Evolutionary conservation across 2,329 filamentous ascomycete genomes (phyloP).

Genomic region (Phyllosticta citriasiana): DNA sequence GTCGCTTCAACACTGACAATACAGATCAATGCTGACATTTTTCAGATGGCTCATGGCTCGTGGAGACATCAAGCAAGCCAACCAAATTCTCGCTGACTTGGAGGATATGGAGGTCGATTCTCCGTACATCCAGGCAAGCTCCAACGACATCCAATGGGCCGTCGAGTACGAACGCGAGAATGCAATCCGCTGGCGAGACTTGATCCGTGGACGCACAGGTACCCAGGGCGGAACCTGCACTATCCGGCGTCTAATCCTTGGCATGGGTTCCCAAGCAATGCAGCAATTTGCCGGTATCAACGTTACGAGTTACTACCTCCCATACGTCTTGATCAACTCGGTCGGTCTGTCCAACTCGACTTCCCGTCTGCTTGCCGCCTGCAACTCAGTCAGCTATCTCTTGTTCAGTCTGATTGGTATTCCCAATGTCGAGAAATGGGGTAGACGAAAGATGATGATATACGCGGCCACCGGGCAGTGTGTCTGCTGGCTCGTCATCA

Average conservation of each 20-base stretch:
- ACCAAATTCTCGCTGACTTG: constrained; percentile 40
- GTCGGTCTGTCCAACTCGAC: constrained; percentile 44
- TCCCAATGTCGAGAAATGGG: constrained; percentile 41
- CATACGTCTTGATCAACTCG: constrained; percentile 48
- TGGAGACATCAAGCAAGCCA: constrained; percentile 35
- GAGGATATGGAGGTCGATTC: constrained; percentile 36
- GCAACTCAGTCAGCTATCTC: constrained; percentile 42
- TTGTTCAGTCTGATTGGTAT: constrained; percentile 39
- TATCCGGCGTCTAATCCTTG: constrained; percentile 41
- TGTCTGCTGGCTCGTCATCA: constrained; percentile 44
- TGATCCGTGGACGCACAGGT: constrained; percentile 38
- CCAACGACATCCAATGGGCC: constrained; percentile 38
- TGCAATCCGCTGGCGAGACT: constrained; percentile 39
- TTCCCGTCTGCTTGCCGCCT: constrained; percentile 46
- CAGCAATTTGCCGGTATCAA: constrained; percentile 37
- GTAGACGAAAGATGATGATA: constrained; percentile 50
- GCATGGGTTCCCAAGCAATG: constrained; percentile 45
- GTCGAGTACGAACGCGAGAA: constrained; percentile 42
- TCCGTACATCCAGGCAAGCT: constrained; percentile 34
- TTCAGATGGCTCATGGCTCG: constrained; percentile 36
- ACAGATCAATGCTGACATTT: not conserved
- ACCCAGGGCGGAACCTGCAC: constrained; percentile 38
- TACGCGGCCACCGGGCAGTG: constrained; percentile 44
- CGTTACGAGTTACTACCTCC: constrained; percentile 41
- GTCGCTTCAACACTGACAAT: not conserved